Conservation (phyloP, 2,329 filamentous ascomycete species). For the Aaosphaeria pasadenensis region DNA sequence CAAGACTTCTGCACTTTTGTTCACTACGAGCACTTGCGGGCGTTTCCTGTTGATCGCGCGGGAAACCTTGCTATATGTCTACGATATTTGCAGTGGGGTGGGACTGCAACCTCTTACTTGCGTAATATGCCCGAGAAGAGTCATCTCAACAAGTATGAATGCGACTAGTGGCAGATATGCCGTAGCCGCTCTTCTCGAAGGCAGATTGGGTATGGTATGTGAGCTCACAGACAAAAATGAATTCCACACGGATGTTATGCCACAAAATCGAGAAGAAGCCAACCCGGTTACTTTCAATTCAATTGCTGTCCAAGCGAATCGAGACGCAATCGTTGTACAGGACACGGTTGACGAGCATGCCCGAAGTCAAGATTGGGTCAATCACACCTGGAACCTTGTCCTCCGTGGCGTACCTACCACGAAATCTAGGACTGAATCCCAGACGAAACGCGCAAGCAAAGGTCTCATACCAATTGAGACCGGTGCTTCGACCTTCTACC, state of each 20-base stretch:
- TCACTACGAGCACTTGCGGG: conserved; percentile 57
- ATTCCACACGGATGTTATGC: conserved; percentile 6
- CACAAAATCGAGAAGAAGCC: conserved; percentile 8
- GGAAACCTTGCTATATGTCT: conserved; percentile 56
- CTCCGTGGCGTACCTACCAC: conserved; percentile 8
- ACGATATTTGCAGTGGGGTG: conserved; percentile 40
- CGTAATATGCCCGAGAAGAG: conserved; percentile 55
- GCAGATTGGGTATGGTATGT: conserved; percentile 60
- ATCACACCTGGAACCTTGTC: conserved; percentile 24
- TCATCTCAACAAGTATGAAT: conserved; percentile 63
- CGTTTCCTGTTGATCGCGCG: conserved; percentile 56
- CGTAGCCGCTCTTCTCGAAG: conserved; percentile 58
- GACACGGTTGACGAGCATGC: conserved; percentile 16
- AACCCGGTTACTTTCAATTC: conserved; percentile 16
- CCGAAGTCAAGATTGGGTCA: conserved; percentile 24
- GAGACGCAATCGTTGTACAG: conserved; percentile 18
- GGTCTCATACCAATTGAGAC: conserved; percentile 25
- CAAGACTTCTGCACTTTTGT: conserved; percentile 35
- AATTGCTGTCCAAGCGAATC: conserved; percentile 23
- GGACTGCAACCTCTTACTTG: conserved; percentile 48
- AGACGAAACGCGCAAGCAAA: background rate
- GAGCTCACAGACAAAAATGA: conserved; percentile 36
- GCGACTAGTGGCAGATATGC: conserved; percentile 54
- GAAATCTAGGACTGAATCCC: background rate
- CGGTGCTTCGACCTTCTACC: conserved; percentile 41